Conservation (phyloP, 2,329 filamentous ascomycete genomes). For the Nemania sp. region DNA sequence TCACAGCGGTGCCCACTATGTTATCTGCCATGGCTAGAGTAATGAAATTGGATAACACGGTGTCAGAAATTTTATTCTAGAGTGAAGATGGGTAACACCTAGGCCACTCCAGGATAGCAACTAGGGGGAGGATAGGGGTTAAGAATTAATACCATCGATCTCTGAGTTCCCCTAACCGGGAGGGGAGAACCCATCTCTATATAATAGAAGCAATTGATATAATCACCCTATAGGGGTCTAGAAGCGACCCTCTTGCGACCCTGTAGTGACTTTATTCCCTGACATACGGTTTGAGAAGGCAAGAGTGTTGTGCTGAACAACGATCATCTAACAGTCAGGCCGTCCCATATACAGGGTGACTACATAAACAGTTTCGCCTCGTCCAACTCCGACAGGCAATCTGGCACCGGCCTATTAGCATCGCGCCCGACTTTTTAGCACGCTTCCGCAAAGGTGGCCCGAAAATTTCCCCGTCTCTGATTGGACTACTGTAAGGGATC, state of each 20-base stretch:
- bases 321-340: not conserved
- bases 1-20: conserved; percentile 1
- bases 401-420: not conserved
- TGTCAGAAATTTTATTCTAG: too few species aligned
- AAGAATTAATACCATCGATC: too few species aligned
- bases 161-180: too few species aligned
- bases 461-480: conserved; percentile 9
- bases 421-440: conserved; percentile 12
- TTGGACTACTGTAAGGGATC: conserved; percentile 4
- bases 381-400: not conserved
- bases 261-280: too few species aligned
- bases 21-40: conserved; percentile 13
- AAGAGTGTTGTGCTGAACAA: not conserved
- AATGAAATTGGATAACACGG: not conserved
- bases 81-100: too few species aligned
- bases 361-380: not conserved
- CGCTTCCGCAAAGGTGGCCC: conserved; percentile 1
- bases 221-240: too few species aligned
- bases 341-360: not conserved
- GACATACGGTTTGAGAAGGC: conserved; percentile 1
- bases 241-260: too few species aligned
- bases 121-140: too few species aligned
- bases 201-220: too few species aligned
- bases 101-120: too few species aligned
- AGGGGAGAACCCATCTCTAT: too few species aligned